Evolutionary conservation across 768 basidiomycete genomes (phyloP).

Genomic region (Leccinellum rugosiceps): DNA sequence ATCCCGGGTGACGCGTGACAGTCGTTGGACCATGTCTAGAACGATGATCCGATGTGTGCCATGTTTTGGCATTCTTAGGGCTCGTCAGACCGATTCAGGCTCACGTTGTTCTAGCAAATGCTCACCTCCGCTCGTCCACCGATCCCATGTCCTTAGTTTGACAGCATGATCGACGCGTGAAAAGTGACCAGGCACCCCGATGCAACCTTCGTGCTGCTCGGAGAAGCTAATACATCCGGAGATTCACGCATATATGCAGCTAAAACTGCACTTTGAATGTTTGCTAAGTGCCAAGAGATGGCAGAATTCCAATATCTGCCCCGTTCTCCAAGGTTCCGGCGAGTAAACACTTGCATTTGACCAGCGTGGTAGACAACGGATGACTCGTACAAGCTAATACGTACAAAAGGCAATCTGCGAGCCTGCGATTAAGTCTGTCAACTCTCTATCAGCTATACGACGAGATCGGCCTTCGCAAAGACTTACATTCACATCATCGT

Average conservation of each 20-base stretch:
- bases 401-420: not conserved
- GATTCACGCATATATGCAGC: conserved; percentile 4
- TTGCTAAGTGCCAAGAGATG: not conserved
- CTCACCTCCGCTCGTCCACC: not conserved
- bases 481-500: not conserved
- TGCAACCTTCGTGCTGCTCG: not conserved
- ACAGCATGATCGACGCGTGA: not conserved
- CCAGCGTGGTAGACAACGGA: not conserved
- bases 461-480: not conserved
- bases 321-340: not conserved
- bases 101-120: not conserved
- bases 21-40: not conserved
- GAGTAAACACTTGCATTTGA: not conserved
- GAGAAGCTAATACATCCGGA: not conserved
- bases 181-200: not conserved
- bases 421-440: not conserved
- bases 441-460: not conserved
- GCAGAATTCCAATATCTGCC: not conserved
- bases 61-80: conserved; percentile 6
- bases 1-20: conserved; percentile 10
- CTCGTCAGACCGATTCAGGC: not conserved
- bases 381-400: not conserved
- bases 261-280: not conserved
- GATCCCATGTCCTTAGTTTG: not conserved
- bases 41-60: not conserved